A percentile compares a stretch with the other conserved stretches of the same genome.
These are phyloP conservation scores for Vaccinium vitisidaea DNA, from an alignment of 148 eudicot genomes.

Conservation along the genomic window DNA sequence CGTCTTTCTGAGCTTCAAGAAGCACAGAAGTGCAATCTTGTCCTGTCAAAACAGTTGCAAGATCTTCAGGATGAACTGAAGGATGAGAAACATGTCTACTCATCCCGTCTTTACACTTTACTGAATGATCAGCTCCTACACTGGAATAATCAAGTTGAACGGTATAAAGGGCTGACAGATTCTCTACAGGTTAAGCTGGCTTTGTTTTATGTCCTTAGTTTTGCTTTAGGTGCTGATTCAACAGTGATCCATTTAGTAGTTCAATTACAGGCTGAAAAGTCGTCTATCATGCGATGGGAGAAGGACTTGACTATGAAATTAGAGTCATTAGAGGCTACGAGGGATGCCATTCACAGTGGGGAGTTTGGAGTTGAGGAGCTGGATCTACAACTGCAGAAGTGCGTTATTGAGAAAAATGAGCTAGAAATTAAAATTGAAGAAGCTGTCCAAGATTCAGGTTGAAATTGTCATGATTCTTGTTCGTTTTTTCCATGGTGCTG, in stretches of 20 bases:
- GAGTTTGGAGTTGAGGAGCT: constrained; percentile 72
- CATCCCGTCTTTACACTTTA: constrained; percentile 74
- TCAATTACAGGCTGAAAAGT: constrained; percentile 70
- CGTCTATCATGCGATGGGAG: constrained; percentile 68
- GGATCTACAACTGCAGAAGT: constrained; percentile 56
- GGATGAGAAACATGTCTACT: constrained; percentile 60
- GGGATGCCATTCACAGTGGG: constrained; percentile 40
- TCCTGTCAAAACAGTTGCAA: constrained; percentile 76
- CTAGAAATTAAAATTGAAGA: constrained; percentile 90
- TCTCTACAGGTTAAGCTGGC: constrained; percentile 68
- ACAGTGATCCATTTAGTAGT: constrained; percentile 24
- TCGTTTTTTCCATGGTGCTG: constrained; percentile 7
- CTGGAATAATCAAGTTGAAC: constrained; percentile 75
- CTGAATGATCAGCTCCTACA: constrained; percentile 88
- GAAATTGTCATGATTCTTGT: constrained; percentile 6
- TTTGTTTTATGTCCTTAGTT: constrained; percentile 14
- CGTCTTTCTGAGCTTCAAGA: constrained; percentile 19
- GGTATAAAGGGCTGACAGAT: constrained; percentile 60
- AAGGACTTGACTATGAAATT: constrained; percentile 61
- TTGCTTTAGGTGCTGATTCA: constrained; percentile 12
- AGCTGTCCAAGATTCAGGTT: constrained; percentile 91
- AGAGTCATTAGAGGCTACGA: constrained; percentile 53
- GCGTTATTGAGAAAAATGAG: constrained; percentile 65
- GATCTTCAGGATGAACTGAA: constrained; percentile 81
- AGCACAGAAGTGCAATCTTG: constrained; percentile 65